Base-by-base conservation (phyloP, 1,284 basidiomycete species). In the Takashimella tepidaria region DNA sequence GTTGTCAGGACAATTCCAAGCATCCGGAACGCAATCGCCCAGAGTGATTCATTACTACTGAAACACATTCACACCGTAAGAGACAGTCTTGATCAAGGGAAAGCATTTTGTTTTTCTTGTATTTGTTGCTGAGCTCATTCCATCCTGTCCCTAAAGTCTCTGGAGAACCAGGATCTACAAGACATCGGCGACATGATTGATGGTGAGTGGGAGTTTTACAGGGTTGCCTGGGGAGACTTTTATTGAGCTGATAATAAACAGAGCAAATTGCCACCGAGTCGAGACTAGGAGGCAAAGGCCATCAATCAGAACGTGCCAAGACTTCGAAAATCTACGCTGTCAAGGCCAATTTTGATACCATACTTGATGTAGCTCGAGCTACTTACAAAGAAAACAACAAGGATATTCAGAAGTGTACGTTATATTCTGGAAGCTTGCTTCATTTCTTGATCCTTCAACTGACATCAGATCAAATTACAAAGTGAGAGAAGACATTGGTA, bases 1-100 rank as follows among this genome's bases (percentile, higher is more conserved):
- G 49, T 64, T 0, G 52, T 64, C 12, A 45, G 22, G 20, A 48
- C 50, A 3, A 46, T 64, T 4, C 47, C 56, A 1, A 51, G 53
- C 10, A 45, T 66, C 4, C 46, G 47, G 1, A n/a, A 43, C 5
- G 50, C 49, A 4, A 47, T 64, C n/a, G 16, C 3, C 25, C 25
- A 10, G 5, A 13, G 49, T 48, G 40, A 48, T 6, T 47, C 45
- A 12, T 27, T 19, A 20, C 5, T 50, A 42, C 41, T 50, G 6
- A 21, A 8, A 8, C 10, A 37, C 16, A 16, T 16, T 16, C 10
- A 37, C 31, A 16, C 8, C 16, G 31, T 37, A 37, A 37, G 31
- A 8, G 8, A 37, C 31, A 8, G 31, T 37, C 31, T 8, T 37
- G 31, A 37, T 37, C 31, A n/a, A n/a, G n/a, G n/a, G n/a, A n/a